Conservation (phyloP, 257 asterid species). For the Fraxinus pennsylvanica region DNA sequence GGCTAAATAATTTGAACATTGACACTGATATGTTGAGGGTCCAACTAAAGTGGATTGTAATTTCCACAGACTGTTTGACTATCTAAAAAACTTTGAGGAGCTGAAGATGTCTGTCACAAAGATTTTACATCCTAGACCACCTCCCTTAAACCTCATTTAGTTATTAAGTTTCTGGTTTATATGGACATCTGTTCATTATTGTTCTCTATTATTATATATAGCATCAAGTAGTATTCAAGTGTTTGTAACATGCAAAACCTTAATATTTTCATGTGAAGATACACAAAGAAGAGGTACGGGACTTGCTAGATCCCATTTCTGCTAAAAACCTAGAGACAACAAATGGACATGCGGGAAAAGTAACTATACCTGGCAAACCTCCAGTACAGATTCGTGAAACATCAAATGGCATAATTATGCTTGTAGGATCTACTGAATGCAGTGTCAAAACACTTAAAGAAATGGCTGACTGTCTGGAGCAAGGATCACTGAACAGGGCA, state of each 20-base stretch:
- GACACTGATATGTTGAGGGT: neutral
- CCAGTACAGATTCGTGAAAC: constrained; percentile 96
- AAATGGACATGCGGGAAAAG: constrained; percentile 73
- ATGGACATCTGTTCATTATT: too few relatives aligned
- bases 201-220: too few relatives aligned
- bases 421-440: constrained; percentile 92
- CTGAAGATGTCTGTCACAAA: too few relatives aligned
- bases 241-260: neutral
- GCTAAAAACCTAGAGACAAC: constrained; percentile 58
- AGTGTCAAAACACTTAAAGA: constrained; percentile 83
- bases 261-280: constrained; percentile 51
- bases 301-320: constrained; percentile 68
- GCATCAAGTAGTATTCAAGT: neutral
- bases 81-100: too few relatives aligned
- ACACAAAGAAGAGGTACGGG: constrained; percentile 97
- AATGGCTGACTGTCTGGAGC: constrained; percentile 93
- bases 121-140: too few relatives aligned
- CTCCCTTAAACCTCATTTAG: too few relatives aligned
- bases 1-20: neutral
- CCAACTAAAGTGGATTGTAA: neutral
- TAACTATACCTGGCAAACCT: constrained; percentile 69
- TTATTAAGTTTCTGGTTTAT: too few relatives aligned
- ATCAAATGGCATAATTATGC: constrained; percentile 88
- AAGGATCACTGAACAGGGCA: constrained; percentile 90
- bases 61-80: too few relatives aligned